phyloP scores from a whole-genome alignment of 805 yeast genomes.

The Saccharomycopsis synnaedendra region DNA sequence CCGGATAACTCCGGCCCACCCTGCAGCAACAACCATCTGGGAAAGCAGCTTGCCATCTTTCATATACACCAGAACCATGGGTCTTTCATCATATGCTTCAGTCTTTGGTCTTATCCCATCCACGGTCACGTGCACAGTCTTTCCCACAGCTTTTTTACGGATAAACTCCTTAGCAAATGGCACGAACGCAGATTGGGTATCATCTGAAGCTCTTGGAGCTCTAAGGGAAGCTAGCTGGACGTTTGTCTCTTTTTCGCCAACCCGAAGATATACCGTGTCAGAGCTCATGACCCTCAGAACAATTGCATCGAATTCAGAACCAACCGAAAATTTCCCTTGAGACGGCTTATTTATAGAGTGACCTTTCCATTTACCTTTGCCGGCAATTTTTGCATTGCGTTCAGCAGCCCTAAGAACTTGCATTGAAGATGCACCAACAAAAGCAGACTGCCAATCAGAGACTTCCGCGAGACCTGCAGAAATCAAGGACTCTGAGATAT shows the following conservation, averaged over 20 bases:
- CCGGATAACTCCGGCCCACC: constrained; percentile 67
- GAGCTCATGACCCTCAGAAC: constrained; percentile 54
- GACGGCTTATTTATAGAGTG: constrained; percentile 15
- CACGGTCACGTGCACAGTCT: constrained; percentile 45
- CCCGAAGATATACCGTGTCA: constrained; percentile 51
- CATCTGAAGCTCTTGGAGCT: constrained; percentile 58
- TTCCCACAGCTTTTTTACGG: constrained; percentile 60
- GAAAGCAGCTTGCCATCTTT: constrained; percentile 49
- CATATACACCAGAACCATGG: constrained; percentile 46
- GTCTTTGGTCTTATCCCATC: constrained; percentile 56
- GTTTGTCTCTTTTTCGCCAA: constrained; percentile 36
- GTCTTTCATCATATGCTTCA: constrained; percentile 52
- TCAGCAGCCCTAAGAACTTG: constrained; percentile 51
- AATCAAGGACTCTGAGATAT: constrained; percentile 56
- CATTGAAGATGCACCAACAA: constrained; percentile 60
- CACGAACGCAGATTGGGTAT: constrained; percentile 43
- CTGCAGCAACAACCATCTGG: constrained; percentile 46
- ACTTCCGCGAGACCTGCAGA: constrained; percentile 64
- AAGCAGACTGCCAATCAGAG: constrained; percentile 67
- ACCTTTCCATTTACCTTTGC: constrained; percentile 47
- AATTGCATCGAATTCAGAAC: constrained; percentile 39
- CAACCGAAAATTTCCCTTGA: constrained; percentile 23
- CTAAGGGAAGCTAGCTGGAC: constrained; percentile 71
- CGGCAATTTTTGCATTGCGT: constrained; percentile 42
- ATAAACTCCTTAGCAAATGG: constrained; percentile 65